Evolutionary conservation across 495 filamentous ascomycete genomes (phyloP).

Genomic region (Penicillium tannophilum): DNA sequence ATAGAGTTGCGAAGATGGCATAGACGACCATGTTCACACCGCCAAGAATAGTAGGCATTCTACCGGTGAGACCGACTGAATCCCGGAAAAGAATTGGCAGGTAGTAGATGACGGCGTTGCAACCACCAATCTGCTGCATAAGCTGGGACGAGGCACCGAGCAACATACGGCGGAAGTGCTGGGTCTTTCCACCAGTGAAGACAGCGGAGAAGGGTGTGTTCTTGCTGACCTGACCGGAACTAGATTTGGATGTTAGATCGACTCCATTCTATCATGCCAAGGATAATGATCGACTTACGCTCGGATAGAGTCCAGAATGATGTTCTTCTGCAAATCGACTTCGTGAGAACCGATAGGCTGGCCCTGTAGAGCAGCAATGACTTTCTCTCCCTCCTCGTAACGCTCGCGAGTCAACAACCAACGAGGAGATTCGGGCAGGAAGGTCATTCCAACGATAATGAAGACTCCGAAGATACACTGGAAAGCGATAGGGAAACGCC

Average conservation of each 20-base stretch:
- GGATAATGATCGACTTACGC: slow-evolving; percentile 13
- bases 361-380: slow-evolving; percentile 18
- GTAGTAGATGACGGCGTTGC: slow-evolving; percentile 80
- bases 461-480: slow-evolving; percentile 57
- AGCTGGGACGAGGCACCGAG: slow-evolving; percentile 46
- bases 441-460: slow-evolving; percentile 54
- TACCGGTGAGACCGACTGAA: slow-evolving; percentile 51
- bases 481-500: slow-evolving; percentile 59
- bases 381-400: slow-evolving; percentile 48
- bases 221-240: slow-evolving; percentile 1
- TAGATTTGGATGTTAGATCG: slow-evolving; percentile 11
- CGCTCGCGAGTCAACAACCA: slow-evolving; percentile 53
- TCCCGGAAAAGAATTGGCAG: slow-evolving; percentile 70
- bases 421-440: slow-evolving; percentile 62
- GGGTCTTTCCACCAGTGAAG: slow-evolving; percentile 33
- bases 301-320: slow-evolving; percentile 67
- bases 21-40: slow-evolving; percentile 80
- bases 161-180: slow-evolving; percentile 37
- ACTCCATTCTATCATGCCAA: slow-evolving; percentile 41
- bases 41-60: slow-evolving; percentile 65
- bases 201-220: slow-evolving; percentile 5
- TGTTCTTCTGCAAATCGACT: slow-evolving; percentile 47
- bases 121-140: slow-evolving; percentile 69
- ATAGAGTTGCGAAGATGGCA: slow-evolving; percentile 45
- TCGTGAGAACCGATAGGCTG: slow-evolving; percentile 13